Conservation (phyloP, 2,329 filamentous ascomycete genomes). For the Alternaria arborescens region DNA sequence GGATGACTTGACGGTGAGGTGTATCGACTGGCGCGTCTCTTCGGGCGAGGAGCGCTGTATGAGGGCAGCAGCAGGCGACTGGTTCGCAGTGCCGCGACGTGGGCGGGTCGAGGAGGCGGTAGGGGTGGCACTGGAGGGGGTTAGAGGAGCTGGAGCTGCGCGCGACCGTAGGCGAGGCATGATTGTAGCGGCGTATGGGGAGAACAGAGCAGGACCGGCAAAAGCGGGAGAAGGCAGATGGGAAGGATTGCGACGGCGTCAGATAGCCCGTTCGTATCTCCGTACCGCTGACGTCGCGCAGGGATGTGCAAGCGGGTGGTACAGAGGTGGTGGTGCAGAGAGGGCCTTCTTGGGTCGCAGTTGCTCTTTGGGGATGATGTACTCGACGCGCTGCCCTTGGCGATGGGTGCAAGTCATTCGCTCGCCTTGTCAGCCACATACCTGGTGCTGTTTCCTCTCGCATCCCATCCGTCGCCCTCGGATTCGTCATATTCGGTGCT, state of each 20-base stretch:
- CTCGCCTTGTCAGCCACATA: conserved; percentile 43
- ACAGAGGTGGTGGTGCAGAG: conserved; percentile 28
- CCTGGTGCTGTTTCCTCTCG: conserved; percentile 40
- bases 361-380: conserved; percentile 25
- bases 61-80: conserved; percentile 45
- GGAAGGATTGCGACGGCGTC: conserved; percentile 24
- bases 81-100: conserved; percentile 47
- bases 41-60: conserved; percentile 54
- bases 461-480: conserved; percentile 46
- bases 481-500: conserved; percentile 52
- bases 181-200: conserved; percentile 21
- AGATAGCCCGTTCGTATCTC: conserved; percentile 18
- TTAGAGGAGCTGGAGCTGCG: conserved; percentile 41
- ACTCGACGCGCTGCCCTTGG: conserved; percentile 36
- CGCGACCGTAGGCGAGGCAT: conserved; percentile 52
- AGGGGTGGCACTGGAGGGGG: conserved; percentile 46
- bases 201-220: conserved; percentile 8
- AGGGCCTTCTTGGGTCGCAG: conserved; percentile 16
- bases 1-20: conserved; percentile 60
- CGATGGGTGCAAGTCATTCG: conserved; percentile 28
- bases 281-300: conserved; percentile 20
- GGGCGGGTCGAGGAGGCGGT: conserved; percentile 50
- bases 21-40: conserved; percentile 56
- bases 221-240: conserved; percentile 8
- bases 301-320: conserved; percentile 32